Conservation (phyloP, 2,329 filamentous ascomycete genomes). For the Chrysoporthe deuterocubensis region DNA sequence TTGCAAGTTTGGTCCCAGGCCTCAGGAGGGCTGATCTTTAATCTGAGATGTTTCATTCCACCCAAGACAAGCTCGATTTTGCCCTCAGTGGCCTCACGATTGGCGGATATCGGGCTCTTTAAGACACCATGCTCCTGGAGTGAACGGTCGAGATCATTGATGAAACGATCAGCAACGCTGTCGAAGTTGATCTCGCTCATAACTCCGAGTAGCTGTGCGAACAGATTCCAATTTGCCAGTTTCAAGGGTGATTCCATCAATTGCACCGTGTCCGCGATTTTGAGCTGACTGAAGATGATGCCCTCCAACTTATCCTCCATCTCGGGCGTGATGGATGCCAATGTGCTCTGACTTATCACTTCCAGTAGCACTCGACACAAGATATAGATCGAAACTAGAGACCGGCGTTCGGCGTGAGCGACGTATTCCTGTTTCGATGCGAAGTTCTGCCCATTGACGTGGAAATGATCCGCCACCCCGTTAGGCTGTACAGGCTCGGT, state of each 20-base stretch:
- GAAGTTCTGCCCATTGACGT: slow-evolving; percentile 45
- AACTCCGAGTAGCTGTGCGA: slow-evolving; percentile 88
- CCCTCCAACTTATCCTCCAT: slow-evolving; percentile 94
- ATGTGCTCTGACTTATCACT: slow-evolving; percentile 86
- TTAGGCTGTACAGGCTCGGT: slow-evolving; percentile 68
- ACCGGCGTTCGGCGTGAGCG: slow-evolving; percentile 81
- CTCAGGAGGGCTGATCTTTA: slow-evolving; percentile 74
- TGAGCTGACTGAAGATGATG: slow-evolving; percentile 96
- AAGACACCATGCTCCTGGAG: slow-evolving; percentile 73
- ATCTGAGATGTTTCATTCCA: slow-evolving; percentile 86
- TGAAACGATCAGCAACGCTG: slow-evolving; percentile 80
- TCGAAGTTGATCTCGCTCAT: slow-evolving; percentile 94
- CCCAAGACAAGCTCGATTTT: slow-evolving; percentile 86
- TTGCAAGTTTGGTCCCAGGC: slow-evolving; percentile 87
- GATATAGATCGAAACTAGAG: slow-evolving; percentile 94
- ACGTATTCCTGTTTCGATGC: slow-evolving; percentile 70
- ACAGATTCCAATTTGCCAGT: slow-evolving; percentile 94
- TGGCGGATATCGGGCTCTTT: slow-evolving; percentile 64
- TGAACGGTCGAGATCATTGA: slow-evolving; percentile 77
- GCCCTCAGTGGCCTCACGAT: slow-evolving; percentile 71
- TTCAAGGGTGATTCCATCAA: slow-evolving; percentile 78
- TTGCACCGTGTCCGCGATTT: slow-evolving; percentile 83
- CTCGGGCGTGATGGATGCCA: slow-evolving; percentile 81
- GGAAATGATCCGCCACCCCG: slow-evolving; percentile 36
- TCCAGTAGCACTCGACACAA: slow-evolving; percentile 92